Conservation (phyloP, 106 monocot species). For the Platanthera zijinensis region DNA sequence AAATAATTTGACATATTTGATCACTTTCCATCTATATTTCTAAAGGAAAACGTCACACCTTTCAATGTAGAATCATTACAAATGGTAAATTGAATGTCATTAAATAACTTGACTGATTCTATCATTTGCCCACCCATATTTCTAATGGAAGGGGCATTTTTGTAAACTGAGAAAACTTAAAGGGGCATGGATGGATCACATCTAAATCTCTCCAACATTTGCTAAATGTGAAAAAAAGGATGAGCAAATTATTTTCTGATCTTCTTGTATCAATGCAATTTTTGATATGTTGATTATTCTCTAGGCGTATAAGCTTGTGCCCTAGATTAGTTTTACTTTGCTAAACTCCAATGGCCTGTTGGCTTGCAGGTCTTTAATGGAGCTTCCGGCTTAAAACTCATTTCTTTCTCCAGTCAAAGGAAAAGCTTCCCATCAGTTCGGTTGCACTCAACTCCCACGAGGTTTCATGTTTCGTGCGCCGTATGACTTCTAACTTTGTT, state of each 20-base stretch:
- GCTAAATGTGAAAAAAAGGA: neutral
- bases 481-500: conserved; percentile 2
- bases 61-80: too few relatives aligned
- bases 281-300: neutral
- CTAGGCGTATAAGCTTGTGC: neutral
- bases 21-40: too few relatives aligned
- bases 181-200: neutral
- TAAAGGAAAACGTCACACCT: too few relatives aligned
- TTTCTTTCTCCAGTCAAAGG: conserved; percentile 18
- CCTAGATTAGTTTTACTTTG: neutral
- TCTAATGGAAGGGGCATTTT: too few relatives aligned
- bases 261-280: neutral
- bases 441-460: conserved; percentile 2
- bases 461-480: conserved; percentile 16
- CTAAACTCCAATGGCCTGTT: neutral
- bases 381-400: conserved; percentile 11
- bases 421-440: conserved; percentile 13
- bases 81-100: too few relatives aligned
- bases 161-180: too few relatives aligned
- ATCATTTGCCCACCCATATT: too few relatives aligned
- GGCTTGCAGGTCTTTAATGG: conserved; percentile 12
- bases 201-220: neutral
- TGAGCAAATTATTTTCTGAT: neutral
- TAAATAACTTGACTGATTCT: too few relatives aligned
- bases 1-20: too few relatives aligned